phyloP scores from a whole-genome alignment of 2,329 filamentous ascomycete genomes.

The Epichloe hybrida region DNA sequence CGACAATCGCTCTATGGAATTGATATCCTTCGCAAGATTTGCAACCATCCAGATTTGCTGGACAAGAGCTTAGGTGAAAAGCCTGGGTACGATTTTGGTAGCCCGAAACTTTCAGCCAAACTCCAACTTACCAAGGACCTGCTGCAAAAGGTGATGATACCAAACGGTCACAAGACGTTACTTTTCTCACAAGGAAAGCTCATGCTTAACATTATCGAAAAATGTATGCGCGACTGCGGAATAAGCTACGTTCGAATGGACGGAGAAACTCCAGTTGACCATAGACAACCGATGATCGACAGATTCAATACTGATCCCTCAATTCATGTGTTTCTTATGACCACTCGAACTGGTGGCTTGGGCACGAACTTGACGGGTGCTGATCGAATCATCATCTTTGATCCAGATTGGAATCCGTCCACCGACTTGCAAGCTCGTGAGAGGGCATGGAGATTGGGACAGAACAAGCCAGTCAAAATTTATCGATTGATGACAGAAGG shows the following conservation, averaged over 20 bases:
- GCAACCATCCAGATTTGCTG: conserved; percentile 86
- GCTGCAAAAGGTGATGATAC: conserved; percentile 70
- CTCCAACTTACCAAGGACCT: conserved; percentile 89
- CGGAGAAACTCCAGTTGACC: conserved; percentile 75
- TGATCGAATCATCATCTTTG: conserved; percentile 93
- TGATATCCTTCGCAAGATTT: conserved; percentile 87
- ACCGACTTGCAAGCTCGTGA: conserved; percentile 93
- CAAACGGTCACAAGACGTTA: conserved; percentile 80
- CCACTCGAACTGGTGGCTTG: conserved; percentile 87
- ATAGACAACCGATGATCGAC: conserved; percentile 81
- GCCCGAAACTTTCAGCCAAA: conserved; percentile 71
- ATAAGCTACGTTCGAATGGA: conserved; percentile 85
- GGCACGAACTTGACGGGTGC: conserved; percentile 92
- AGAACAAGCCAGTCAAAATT: conserved; percentile 89
- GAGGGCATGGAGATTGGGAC: conserved; percentile 86
- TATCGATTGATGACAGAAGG: conserved; percentile 97
- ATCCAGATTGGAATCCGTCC: conserved; percentile 97
- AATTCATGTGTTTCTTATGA: conserved; percentile 81
- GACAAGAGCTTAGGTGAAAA: conserved; percentile 46
- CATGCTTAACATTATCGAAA: conserved; percentile 90
- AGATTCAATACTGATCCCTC: conserved; percentile 74
- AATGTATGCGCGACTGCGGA: conserved; percentile 56
- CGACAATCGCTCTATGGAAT: conserved; percentile 79
- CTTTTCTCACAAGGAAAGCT: conserved; percentile 88
- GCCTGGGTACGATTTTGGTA: conserved; percentile 63